These are phyloP conservation scores for Coprinopsis sp. DNA, from an alignment of 768 basidiomycete species.

Conservation along the genomic window DNA sequence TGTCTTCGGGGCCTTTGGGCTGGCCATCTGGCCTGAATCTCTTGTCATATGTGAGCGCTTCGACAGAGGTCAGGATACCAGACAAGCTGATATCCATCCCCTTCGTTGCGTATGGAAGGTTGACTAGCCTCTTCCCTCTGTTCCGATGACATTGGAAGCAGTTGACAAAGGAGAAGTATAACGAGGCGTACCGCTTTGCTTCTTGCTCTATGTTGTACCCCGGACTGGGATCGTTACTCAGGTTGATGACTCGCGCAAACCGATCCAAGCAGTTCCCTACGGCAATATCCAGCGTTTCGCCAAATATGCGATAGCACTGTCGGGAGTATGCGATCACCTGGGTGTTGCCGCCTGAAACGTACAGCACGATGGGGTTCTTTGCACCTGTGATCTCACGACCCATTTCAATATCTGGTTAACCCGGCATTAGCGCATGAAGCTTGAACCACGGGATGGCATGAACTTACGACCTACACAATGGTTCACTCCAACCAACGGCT, in stretches of 20 bases:
- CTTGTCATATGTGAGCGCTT: constrained; percentile 84
- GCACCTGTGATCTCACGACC: constrained; percentile 93
- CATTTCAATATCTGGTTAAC: constrained; percentile 89
- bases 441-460: not conserved
- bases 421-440: not conserved
- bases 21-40: constrained; percentile 57
- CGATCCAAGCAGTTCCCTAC: constrained; percentile 98
- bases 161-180: not conserved
- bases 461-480: constrained; percentile 95
- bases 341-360: constrained; percentile 98
- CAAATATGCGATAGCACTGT: constrained; percentile 96
- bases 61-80: constrained; percentile 85
- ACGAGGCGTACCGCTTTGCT: constrained; percentile 69
- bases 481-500: constrained; percentile 96
- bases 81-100: constrained; percentile 98
- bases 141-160: not conserved
- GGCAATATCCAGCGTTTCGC: constrained; percentile 98
- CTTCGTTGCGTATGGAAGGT: constrained; percentile 93
- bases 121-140: constrained; percentile 79
- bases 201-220: constrained; percentile 97
- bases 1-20: constrained; percentile 36
- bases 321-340: constrained; percentile 99
- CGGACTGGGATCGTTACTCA: constrained; percentile 93
- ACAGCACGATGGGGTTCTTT: constrained; percentile 92
- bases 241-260: constrained; percentile 89